phyloP scores from a whole-genome alignment of 805 yeast genomes.

The Teunomyces kruisii region DNA sequence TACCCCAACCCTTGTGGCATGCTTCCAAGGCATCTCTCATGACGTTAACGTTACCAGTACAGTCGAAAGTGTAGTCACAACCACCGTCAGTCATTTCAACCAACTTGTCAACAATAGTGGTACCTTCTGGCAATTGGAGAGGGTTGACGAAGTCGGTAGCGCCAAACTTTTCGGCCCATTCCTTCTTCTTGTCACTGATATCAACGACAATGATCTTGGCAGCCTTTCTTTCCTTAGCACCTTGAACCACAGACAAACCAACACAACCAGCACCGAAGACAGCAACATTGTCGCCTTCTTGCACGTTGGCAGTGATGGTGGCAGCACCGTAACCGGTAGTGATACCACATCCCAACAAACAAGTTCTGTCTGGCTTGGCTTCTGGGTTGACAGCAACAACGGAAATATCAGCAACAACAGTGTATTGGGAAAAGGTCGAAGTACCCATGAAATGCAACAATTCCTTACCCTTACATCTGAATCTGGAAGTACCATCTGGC shows the following conservation, averaged over 20 bases:
- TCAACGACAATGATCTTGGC: constrained; percentile 82
- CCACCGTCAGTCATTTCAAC: constrained; percentile 96
- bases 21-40: constrained; percentile 97
- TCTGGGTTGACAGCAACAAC: constrained; percentile 85
- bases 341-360: constrained; percentile 96
- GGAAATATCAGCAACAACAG: constrained; percentile 97
- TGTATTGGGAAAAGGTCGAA: constrained; percentile 94
- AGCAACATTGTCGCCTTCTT: constrained; percentile 90
- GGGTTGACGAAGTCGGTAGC: constrained; percentile 96
- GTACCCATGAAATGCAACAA: constrained; percentile 96
- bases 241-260: constrained; percentile 94
- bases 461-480: constrained; percentile 80
- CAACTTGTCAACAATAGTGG: constrained; percentile 73
- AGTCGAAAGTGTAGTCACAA: constrained; percentile 91
- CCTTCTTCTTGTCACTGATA: constrained; percentile 78
- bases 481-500: constrained; percentile 98
- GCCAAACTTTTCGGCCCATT: constrained; percentile 86
- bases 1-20: constrained; percentile 99
- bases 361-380: constrained; percentile 83
- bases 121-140: constrained; percentile 66
- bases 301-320: constrained; percentile 85
- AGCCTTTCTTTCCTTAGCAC: constrained; percentile 84
- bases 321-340: constrained; percentile 99
- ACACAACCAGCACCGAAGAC: constrained; percentile 98
- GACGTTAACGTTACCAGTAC: constrained; percentile 93